These are phyloP conservation scores for Chamaecrista fasciculata DNA, from an alignment of 306 rosid genomes.

Conservation along the genomic window DNA sequence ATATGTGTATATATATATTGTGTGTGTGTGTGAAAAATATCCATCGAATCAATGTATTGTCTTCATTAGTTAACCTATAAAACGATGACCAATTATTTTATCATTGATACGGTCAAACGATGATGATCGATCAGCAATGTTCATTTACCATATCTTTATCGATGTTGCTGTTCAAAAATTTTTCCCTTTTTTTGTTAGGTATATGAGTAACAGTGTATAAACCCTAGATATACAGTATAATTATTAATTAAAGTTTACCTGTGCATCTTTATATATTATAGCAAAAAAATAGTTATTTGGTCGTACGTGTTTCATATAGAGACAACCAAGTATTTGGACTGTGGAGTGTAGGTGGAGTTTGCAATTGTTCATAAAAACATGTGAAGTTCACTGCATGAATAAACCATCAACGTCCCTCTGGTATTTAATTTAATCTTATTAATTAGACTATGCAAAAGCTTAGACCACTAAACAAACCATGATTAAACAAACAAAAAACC, in stretches of 20 bases:
- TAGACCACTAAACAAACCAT: too few species aligned
- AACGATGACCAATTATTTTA: not conserved
- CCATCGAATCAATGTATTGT: too few species aligned
- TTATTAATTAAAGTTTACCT: constrained; percentile 2
- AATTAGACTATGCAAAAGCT: constrained; percentile 25
- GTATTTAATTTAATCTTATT: too few species aligned
- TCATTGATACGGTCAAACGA: not conserved
- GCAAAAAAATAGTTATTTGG: constrained; percentile 24
- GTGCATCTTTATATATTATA: not conserved
- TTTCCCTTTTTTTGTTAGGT: too few species aligned
- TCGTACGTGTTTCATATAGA: constrained; percentile 9
- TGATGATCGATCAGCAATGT: too few species aligned
- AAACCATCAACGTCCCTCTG: too few species aligned
- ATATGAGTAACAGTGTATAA: too few species aligned
- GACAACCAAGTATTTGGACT: constrained; percentile 13
- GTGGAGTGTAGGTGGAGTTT: not conserved
- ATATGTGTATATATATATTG: too few species aligned
- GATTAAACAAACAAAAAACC: too few species aligned
- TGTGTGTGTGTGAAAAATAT: too few species aligned
- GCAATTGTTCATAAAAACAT: constrained; percentile 17
- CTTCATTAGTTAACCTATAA: too few species aligned
- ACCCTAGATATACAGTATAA: too few species aligned
- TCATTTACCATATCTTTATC: constrained; percentile 28
- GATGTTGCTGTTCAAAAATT: constrained; percentile 10
- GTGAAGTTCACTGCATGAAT: constrained; percentile 34